Evolutionary conservation across 1,284 basidiomycete species (phyloP), one percentile per base, ranked within the genome.

Genomic region (Peniophora sp.): DNA sequence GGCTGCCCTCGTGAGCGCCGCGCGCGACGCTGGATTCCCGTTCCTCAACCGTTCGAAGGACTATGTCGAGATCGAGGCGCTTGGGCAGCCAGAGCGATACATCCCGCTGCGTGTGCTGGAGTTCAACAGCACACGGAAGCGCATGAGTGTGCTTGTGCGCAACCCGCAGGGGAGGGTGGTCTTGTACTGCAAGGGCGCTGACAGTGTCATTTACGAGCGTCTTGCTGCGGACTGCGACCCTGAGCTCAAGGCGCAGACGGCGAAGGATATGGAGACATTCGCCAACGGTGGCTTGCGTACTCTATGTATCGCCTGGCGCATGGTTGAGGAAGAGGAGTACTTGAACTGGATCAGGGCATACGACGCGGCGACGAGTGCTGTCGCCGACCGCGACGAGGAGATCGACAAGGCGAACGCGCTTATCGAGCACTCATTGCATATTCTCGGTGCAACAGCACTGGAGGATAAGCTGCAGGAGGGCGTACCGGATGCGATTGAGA

Each of bases 381-480:
- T 85, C 41, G 78, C 80, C 45, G 85, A 93, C 54, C 78, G 96
- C 44, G 95, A 97, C 39, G 92, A 92, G 60, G 87, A 88, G 65
- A 85, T 98, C 44, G 95, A 97, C 55, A 87, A 85, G 68, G 91
- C 90, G 2, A 87, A 83, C 58, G 91, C 92, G 54, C 60, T 78
- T 58, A 83, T 98, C 57, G 95, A 99, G 64, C 83, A 88, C 62
- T 81, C 82, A 34, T 69, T 99, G 47, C 67, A 71, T 15, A 87
- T 99, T 50, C 75, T 99, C 3, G 95, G 96, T 1, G 96, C 95
- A 2, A 98, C 96, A 0, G 95, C 95, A 2, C 69, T 99, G 48
- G 95, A 99, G 67, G 96, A 98, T 68, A 97, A 97, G 73, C 70
- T 98, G 55, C 96, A 99, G 66, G 92, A 90, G 60, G 95, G 96